Evolutionary conservation across 192 early-diverging fungal genomes (phyloP), one percentile per base, ranked within the genome.

Genomic region (Rhizophagus sp.): DNA sequence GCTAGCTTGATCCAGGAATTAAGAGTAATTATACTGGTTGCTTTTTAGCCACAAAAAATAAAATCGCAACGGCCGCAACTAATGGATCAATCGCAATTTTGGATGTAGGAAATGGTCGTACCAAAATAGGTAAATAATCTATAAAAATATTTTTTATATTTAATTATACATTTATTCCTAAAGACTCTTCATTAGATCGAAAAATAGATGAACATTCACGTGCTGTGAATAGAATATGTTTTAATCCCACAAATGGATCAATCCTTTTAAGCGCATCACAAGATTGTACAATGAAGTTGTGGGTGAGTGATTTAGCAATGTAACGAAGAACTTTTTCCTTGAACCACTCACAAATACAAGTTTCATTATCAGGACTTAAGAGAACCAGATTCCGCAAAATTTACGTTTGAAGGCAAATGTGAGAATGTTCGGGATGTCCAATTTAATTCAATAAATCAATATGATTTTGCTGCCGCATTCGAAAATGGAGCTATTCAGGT

Each of bases 401-500:
- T 85, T n/a, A 83, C 88, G 12, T 93, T 95, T 83, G 91, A 94
- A 69, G 92, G 93, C 41, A 92, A 90, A 64, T 89, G 91, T 24
- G 94, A 96, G 52, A 85, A 86, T 80, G 95, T 95, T 24, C 82
- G 95, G 47, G 95, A 96, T 81, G 90, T 93, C 0, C 92, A 94
- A 67, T 96, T 96, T 81, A 90, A 88, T 82, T 91, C 93, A 1
- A 73, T 86, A 4, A 82, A 82, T 64, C 66, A 80, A 27, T 82
- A 81, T 77, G 92, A 95, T 75, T 93, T 96, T 80, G 91, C 88
- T 22, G 93, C 95, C 34, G 95, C 90, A 0, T 95, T 95, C 81
- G 95, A 96, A 41, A 95, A 91, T 74, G 95, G 95, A 24, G 89
- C 83, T 13, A 86, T 93, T 36, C 92, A 93, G 86, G 92, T 92